These are phyloP conservation scores for Parathielavia hyrcaniae DNA, from an alignment of 495 filamentous ascomycete genomes.

Conservation along the genomic window DNA sequence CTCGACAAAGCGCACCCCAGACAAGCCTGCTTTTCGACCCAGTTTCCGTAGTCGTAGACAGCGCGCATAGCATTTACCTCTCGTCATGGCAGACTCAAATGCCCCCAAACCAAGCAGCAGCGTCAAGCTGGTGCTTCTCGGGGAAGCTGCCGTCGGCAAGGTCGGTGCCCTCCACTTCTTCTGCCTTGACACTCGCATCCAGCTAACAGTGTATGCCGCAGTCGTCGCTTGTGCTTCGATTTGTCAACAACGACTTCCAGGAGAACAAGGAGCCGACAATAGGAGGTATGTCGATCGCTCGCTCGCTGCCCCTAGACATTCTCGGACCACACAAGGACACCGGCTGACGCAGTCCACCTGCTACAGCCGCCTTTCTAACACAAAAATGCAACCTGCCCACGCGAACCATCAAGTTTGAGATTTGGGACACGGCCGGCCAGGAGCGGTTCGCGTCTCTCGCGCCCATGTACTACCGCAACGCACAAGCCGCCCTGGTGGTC, in stretches of 20 bases:
- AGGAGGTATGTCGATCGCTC: conserved; percentile 61
- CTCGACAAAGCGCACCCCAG: not conserved
- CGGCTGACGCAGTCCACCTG: conserved; percentile 11
- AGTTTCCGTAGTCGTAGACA: not conserved
- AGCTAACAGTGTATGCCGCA: conserved; percentile 36
- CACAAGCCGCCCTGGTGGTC: conserved; percentile 95
- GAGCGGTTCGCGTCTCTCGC: conserved; percentile 95
- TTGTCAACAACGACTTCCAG: conserved; percentile 99
- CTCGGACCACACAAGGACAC: not conserved
- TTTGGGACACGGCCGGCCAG: conserved; percentile 98
- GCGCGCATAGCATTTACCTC: not conserved
- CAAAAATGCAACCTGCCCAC: conserved; percentile 96
- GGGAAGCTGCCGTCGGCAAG: conserved; percentile 97
- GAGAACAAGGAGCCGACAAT: conserved; percentile 99
- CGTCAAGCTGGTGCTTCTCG: conserved; percentile 95
- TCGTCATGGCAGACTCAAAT: conserved; percentile 49
- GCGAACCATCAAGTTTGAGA: conserved; percentile 98
- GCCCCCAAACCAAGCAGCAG: conserved; percentile 94
- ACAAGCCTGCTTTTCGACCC: not conserved
- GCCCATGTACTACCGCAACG: conserved; percentile 99
- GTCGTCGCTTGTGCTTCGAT: conserved; percentile 96
- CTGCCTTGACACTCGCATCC: not conserved
- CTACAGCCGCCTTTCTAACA: conserved; percentile 87
- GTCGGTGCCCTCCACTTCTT: conserved; percentile 39
- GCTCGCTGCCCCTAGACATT: not conserved